Percentiles rank a stretch among this genome's conserved stretches.
Conservation (phyloP, 345 rosid genomes). For the Odontarrhena argentea region DNA sequence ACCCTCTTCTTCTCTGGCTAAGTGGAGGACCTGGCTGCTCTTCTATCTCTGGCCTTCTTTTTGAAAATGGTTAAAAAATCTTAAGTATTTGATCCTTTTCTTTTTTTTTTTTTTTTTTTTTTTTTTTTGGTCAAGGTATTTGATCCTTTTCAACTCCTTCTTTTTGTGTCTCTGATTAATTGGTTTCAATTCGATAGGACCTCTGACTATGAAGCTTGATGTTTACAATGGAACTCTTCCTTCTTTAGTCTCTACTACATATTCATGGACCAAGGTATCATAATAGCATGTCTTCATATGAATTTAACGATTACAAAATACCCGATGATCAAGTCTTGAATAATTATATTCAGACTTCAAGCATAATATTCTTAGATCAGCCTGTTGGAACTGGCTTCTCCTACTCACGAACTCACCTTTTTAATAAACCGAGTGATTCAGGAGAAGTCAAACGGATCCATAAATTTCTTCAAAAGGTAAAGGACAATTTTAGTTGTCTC, state of each 20-base stretch:
- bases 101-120: too few species aligned
- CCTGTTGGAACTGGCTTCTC: constrained; percentile 80
- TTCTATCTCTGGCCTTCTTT: constrained; percentile 41
- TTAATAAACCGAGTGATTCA: constrained; percentile 47
- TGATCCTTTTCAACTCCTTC: constrained; percentile 11
- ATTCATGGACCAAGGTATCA: constrained; percentile 65
- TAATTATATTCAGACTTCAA: constrained; percentile 58
- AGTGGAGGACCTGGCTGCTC: constrained; percentile 74
- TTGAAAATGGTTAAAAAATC: background rate
- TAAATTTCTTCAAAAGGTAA: constrained; percentile 53
- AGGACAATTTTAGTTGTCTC: constrained; percentile 15
- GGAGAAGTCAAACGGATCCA: constrained; percentile 45
- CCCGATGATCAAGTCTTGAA: constrained; percentile 46
- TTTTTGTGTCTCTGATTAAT: constrained; percentile 47
- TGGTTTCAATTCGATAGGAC: constrained; percentile 48
- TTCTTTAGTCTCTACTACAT: constrained; percentile 51
- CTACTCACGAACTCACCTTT: constrained; percentile 42
- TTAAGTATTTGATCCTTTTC: background rate
- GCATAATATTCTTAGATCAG: constrained; percentile 62
- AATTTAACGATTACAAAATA: background rate
- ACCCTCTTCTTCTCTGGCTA: constrained; percentile 63
- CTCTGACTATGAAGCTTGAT: constrained; percentile 48
- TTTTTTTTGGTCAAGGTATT: too few species aligned
- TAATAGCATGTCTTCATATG: constrained; percentile 50
- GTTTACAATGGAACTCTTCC: constrained; percentile 70